Conservation (phyloP, 2,329 filamentous ascomycete species). For the Aureobasidium sp. region DNA sequence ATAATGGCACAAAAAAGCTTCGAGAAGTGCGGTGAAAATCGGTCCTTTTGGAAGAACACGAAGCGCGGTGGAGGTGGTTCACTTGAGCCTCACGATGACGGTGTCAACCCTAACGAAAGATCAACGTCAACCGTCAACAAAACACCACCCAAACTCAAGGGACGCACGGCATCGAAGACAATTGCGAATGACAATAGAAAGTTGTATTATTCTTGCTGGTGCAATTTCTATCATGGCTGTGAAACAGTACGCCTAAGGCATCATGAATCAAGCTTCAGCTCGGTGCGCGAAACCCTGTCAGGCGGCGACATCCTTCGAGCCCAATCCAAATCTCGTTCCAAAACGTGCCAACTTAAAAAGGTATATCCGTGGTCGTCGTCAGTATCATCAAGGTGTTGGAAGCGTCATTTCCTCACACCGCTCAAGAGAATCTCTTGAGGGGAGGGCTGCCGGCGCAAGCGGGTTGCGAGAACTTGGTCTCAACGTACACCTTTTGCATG, state of each 20-base stretch:
- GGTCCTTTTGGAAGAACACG: neutral
- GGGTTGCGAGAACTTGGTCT: conserved; percentile 52
- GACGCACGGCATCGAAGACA: neutral
- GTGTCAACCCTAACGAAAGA: neutral
- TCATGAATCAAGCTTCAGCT: neutral
- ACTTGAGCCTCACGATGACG: neutral
- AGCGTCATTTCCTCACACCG: neutral
- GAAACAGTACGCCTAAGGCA: neutral
- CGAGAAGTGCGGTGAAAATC: conserved; percentile 8
- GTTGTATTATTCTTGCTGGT: neutral
- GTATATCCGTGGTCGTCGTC: conserved; percentile 11
- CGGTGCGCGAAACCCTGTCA: neutral
- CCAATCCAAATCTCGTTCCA: conserved; percentile 10
- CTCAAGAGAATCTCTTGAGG: conserved; percentile 39
- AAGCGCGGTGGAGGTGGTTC: neutral
- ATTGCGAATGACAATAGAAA: neutral
- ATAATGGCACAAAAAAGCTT: neutral
- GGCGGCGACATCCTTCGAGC: conserved; percentile 4
- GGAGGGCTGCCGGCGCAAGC: conserved; percentile 43
- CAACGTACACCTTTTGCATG: conserved; percentile 74
- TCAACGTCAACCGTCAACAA: neutral
- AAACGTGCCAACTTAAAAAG: conserved; percentile 7
- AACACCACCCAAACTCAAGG: neutral
- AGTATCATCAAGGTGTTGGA: conserved; percentile 10
- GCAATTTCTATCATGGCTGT: neutral